Conservation (phyloP, 108 stramenopile genomes). For the Cyclotella kingstonii region DNA sequence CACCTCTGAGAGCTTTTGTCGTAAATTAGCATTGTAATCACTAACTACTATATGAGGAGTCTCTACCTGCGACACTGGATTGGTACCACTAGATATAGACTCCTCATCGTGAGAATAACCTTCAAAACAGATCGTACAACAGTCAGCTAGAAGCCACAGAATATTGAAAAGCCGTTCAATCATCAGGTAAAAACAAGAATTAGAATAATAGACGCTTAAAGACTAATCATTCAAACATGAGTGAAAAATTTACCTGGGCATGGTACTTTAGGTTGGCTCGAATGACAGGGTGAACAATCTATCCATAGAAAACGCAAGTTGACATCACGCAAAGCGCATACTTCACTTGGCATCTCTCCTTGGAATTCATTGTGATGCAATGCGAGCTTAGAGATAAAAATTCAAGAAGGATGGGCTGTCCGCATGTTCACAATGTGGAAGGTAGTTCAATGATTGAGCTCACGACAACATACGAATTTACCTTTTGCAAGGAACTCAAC, state of each 20-base stretch:
- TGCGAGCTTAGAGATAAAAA: constrained; percentile 24
- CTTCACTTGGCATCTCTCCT: constrained; percentile 12
- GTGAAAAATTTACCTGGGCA: too few relatives aligned
- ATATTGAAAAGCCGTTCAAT: too few relatives aligned
- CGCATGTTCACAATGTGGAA: too few relatives aligned
- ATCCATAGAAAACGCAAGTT: constrained; percentile 22
- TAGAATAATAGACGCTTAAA: too few relatives aligned
- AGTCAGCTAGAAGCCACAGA: too few relatives aligned
- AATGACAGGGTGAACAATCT: constrained; percentile 11
- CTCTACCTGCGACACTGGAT: background rate
- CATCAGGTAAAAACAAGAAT: too few relatives aligned
- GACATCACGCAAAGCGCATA: constrained; percentile 20
- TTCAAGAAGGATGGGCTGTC: too few relatives aligned
- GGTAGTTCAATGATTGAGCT: too few relatives aligned
- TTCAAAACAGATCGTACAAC: constrained; percentile 40
- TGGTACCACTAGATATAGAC: constrained; percentile 2
- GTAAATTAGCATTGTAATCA: constrained; percentile 6
- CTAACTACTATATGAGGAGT: constrained; percentile 10
- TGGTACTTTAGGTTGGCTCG: constrained; percentile 10
- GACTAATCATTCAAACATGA: too few relatives aligned
- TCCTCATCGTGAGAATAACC: constrained; percentile 18
- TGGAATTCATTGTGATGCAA: constrained; percentile 29
- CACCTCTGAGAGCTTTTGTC: background rate
- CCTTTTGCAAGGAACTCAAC: constrained; percentile 5
- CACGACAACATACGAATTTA: too few relatives aligned